Conservation (phyloP, 2,329 filamentous ascomycete genomes). For the Cordyceps militaris region DNA sequence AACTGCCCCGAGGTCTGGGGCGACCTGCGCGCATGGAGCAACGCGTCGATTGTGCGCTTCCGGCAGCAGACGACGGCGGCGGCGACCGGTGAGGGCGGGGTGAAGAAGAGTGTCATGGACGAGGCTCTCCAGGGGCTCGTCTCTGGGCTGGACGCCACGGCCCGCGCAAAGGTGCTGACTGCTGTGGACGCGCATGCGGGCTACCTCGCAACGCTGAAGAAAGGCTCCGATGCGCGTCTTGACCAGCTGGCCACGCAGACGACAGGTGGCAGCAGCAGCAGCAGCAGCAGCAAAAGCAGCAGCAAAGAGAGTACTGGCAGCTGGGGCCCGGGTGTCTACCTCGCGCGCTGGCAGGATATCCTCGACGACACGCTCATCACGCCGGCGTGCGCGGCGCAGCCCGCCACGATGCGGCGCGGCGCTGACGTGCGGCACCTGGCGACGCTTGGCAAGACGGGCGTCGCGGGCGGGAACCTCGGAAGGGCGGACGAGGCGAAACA, state of each 20-base stretch:
- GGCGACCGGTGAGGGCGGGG: no score
- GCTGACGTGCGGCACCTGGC: conserved; percentile 41
- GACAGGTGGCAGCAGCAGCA: neutral
- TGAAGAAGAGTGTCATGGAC: conserved; percentile 29
- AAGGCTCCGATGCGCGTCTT: conserved; percentile 47
- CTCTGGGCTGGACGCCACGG: conserved; percentile 36
- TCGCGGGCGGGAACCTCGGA: conserved; percentile 22
- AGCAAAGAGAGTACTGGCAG: conserved; percentile 25
- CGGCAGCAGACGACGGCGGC: conserved; percentile 25
- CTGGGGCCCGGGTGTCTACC: conserved; percentile 63
- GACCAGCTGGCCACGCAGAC: conserved; percentile 46
- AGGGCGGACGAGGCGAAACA: conserved; percentile 22
- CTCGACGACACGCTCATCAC: conserved; percentile 65
- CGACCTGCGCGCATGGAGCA: conserved; percentile 55
- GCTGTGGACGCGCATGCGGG: conserved; percentile 52
- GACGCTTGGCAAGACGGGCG: conserved; percentile 37
- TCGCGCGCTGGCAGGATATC: conserved; percentile 64
- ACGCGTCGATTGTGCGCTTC: conserved; percentile 52
- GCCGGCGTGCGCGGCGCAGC: conserved; percentile 44
- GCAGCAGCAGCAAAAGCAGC: neutral
- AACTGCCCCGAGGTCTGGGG: conserved; percentile 60
- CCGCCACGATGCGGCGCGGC: conserved; percentile 40
- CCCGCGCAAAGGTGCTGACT: conserved; percentile 38
- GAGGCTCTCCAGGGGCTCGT: conserved; percentile 36
- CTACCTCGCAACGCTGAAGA: conserved; percentile 51